Conservation (phyloP, 768 basidiomycete genomes). For the Boletus insuetus region DNA sequence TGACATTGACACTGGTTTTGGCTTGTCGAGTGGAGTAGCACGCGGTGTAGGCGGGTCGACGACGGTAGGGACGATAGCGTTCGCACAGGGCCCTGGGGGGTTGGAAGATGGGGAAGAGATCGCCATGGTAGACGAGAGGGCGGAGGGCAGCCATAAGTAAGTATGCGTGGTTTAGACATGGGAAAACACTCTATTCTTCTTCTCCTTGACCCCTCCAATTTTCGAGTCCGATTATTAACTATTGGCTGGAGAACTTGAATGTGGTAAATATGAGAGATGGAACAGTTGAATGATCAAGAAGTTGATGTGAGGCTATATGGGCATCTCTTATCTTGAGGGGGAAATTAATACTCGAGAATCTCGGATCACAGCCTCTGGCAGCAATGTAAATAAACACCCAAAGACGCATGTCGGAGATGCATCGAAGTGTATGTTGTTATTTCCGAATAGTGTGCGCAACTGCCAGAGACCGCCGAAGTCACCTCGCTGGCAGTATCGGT, state of each 20-base stretch:
- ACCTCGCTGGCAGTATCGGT: too few species aligned
- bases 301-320: too few species aligned
- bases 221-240: too few species aligned
- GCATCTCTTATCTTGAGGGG: not conserved
- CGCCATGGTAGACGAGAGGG: not conserved
- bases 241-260: too few species aligned
- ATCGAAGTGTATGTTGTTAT: too few species aligned
- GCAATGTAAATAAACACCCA: constrained; percentile 1
- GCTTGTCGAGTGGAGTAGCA: not conserved
- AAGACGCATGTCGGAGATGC: too few species aligned
- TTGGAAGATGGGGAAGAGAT: not conserved
- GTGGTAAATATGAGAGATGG: too few species aligned
- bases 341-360: not conserved
- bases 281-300: too few species aligned
- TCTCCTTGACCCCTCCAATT: too few species aligned
- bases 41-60: not conserved
- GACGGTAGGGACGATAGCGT: not conserved
- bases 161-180: not conserved
- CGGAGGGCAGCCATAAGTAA: not conserved
- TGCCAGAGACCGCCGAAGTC: too few species aligned
- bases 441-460: too few species aligned
- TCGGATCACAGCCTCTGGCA: constrained; percentile 13
- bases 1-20: not conserved
- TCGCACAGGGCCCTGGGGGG: not conserved
- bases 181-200: too few species aligned